Percentiles rank a stretch among this genome's conserved stretches.
phyloP scores from a whole-genome alignment of 768 basidiomycete genomes.

The Hirschioporus abietinus region DNA sequence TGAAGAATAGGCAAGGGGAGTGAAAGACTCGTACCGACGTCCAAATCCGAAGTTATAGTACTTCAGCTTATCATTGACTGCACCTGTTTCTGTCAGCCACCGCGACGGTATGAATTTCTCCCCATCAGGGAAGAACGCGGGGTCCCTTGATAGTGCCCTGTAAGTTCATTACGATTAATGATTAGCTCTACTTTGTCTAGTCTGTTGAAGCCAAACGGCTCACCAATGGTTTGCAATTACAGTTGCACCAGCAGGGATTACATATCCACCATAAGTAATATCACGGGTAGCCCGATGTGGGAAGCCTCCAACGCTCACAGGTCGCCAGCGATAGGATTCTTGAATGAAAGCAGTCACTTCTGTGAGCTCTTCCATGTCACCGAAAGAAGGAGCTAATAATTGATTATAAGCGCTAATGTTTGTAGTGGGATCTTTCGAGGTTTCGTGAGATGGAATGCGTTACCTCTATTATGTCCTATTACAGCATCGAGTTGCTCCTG shows the following conservation, averaged over 20 bases:
- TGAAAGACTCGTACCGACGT: slow-evolving; percentile 23
- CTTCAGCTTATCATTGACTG: slow-evolving; percentile 46
- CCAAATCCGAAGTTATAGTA: slow-evolving; percentile 56
- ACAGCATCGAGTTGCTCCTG: slow-evolving; percentile 52
- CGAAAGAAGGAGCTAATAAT: slow-evolving; percentile 34
- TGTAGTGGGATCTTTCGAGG: neutral
- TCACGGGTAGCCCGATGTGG: slow-evolving; percentile 62
- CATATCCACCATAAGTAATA: slow-evolving; percentile 39
- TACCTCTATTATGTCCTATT: slow-evolving; percentile 38
- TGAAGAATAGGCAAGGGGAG: slow-evolving; percentile 1
- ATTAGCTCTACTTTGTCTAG: neutral
- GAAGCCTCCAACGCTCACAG: slow-evolving; percentile 42
- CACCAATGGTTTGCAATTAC: slow-evolving; percentile 36
- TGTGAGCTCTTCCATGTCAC: slow-evolving; percentile 30
- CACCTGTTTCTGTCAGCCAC: slow-evolving; percentile 44
- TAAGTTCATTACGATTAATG: neutral
- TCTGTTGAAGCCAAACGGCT: no score
- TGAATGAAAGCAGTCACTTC: slow-evolving; percentile 36
- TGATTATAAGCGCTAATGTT: neutral
- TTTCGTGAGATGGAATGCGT: neutral
- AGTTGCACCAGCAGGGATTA: slow-evolving; percentile 35
- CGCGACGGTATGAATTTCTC: slow-evolving; percentile 54
- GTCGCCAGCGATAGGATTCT: slow-evolving; percentile 38
- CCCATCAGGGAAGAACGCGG: slow-evolving; percentile 52
- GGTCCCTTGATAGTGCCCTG: slow-evolving; percentile 55